Evolutionary conservation across 148 eudicot genomes (phyloP).

Genomic region (Dysphania ambrosioides): DNA sequence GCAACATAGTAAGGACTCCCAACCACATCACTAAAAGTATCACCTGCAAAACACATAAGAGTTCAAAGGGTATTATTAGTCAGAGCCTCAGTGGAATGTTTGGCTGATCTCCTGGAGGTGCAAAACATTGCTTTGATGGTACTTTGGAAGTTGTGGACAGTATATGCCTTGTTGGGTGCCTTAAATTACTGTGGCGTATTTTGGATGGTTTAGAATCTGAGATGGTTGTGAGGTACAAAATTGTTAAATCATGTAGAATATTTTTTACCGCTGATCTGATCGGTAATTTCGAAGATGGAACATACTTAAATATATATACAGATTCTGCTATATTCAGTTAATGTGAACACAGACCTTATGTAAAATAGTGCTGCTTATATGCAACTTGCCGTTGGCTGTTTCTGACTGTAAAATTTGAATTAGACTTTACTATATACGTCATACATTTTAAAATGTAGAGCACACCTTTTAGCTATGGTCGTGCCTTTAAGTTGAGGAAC

Average conservation of each 20-base stretch:
- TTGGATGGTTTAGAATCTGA: neutral
- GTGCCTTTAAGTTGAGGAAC: neutral
- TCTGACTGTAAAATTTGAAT: neutral
- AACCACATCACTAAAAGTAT: constrained; percentile 61
- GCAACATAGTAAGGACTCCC: constrained; percentile 84
- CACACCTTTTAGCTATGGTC: neutral
- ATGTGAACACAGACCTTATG: neutral
- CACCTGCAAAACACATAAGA: constrained; percentile 37
- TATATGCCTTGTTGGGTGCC: neutral
- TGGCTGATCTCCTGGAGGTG: neutral
- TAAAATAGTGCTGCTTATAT: neutral
- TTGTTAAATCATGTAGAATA: neutral
- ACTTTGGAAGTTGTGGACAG: too few species aligned
- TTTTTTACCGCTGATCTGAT: neutral
- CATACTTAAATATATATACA: neutral
- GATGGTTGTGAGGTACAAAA: neutral
- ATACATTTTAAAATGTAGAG: neutral
- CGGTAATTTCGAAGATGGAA: neutral
- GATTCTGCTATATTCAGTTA: neutral
- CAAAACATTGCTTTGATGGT: too few species aligned
- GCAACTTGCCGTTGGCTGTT: neutral
- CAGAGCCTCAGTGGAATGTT: neutral
- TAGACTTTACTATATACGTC: neutral
- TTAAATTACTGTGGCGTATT: neutral
- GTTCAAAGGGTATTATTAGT: neutral